A percentile compares a stretch with the other conserved stretches of the same genome.
These are phyloP conservation scores for Hansenula sp. DNA, from an alignment of 1,139 yeast species.

Conservation along the genomic window DNA sequence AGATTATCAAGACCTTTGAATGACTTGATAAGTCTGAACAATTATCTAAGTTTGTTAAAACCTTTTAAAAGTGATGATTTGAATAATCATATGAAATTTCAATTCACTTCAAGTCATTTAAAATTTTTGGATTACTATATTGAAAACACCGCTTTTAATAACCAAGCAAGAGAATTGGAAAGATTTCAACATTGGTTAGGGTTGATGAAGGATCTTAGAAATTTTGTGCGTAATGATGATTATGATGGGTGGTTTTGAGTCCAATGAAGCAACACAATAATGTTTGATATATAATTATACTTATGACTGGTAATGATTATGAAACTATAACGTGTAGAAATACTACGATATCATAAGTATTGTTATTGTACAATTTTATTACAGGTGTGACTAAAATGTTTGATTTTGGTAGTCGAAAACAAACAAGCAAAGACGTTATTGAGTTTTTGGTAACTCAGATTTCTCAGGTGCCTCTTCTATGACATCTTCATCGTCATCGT, in stretches of 20 bases:
- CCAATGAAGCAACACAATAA: too few species aligned
- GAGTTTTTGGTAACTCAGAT: too few species aligned
- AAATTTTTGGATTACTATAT: slow-evolving; percentile 18
- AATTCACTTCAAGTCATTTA: slow-evolving; percentile 16
- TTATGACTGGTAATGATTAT: too few species aligned
- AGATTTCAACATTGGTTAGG: slow-evolving; percentile 17
- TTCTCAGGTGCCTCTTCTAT: background rate
- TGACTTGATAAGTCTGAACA: slow-evolving; percentile 22
- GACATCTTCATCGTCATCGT: slow-evolving; percentile 6
- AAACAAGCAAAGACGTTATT: too few species aligned
- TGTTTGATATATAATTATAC: too few species aligned
- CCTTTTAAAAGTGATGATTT: slow-evolving; percentile 22
- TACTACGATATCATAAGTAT: too few species aligned
- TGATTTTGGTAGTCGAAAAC: too few species aligned
- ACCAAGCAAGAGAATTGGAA: slow-evolving; percentile 1
- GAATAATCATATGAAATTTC: slow-evolving; percentile 22
- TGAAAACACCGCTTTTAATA: background rate
- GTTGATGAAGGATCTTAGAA: slow-evolving; percentile 17
- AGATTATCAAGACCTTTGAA: slow-evolving; percentile 20
- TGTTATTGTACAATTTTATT: too few species aligned
- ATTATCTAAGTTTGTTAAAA: slow-evolving; percentile 20
- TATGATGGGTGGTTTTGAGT: slow-evolving; percentile 24
- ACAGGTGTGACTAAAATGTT: too few species aligned
- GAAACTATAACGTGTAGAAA: too few species aligned
- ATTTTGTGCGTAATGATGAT: slow-evolving; percentile 18